Evolutionary conservation across 257 asterid species (phyloP).

Genomic region (Eustoma russellianum): DNA sequence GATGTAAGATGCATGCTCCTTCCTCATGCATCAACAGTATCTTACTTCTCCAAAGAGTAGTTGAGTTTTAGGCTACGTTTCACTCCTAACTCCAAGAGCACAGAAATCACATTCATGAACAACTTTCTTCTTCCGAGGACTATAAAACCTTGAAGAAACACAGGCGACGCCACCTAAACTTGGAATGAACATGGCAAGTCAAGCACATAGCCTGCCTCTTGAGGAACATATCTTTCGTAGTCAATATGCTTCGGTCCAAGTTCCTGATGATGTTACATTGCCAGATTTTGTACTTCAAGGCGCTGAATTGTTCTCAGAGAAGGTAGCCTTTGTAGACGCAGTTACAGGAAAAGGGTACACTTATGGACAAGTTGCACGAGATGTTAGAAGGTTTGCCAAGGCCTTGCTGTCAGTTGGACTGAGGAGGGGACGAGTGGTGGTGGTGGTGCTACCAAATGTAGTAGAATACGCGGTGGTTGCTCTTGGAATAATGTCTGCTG

Average conservation of each 20-base stretch:
- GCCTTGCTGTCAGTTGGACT: conserved; percentile 79
- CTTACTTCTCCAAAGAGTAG: too few species aligned
- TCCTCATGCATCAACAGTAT: too few species aligned
- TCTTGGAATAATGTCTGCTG: conserved; percentile 90
- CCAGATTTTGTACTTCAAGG: conserved; percentile 75
- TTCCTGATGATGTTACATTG: conserved; percentile 59
- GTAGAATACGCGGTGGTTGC: conserved; percentile 71
- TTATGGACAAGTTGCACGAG: conserved; percentile 54
- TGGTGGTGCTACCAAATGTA: conserved; percentile 74
- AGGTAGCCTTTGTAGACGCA: conserved; percentile 72
- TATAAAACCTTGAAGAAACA: too few species aligned
- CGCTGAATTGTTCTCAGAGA: conserved; percentile 39
- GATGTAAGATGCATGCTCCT: too few species aligned
- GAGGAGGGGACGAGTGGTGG: conserved; percentile 70
- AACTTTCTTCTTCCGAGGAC: too few species aligned
- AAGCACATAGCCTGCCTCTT: too few species aligned
- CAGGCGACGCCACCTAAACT: too few species aligned
- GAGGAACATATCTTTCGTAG: too few species aligned
- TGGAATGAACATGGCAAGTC: too few species aligned
- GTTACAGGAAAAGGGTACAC: conserved; percentile 54
- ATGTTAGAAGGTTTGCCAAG: conserved; percentile 59
- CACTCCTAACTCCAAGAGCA: too few species aligned
- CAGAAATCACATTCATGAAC: too few species aligned
- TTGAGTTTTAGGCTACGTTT: too few species aligned
- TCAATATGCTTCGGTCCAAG: conserved; percentile 25